Evolutionary conservation across 2,329 filamentous ascomycete species (phyloP), one percentile per base, ranked within the genome.

Genomic region (Beauveria asiatica): DNA sequence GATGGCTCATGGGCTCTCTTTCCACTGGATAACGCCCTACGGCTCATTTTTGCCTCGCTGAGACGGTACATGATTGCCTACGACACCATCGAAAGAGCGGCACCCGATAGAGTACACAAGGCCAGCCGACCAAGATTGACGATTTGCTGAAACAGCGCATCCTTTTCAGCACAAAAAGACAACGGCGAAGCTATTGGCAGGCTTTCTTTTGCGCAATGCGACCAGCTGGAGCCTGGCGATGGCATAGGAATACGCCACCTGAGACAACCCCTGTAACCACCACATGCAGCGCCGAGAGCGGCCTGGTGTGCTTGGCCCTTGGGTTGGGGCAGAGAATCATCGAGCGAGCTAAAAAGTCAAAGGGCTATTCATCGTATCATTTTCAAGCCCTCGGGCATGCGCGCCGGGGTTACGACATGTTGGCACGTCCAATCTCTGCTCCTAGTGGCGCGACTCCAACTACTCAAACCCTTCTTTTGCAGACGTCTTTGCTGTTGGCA

Each of bases 21-120:
- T 45, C 37, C 46, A 8, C 33, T 57, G 46, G n/a, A 58, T 19
- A 51, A 58, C 51, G 56, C 56, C 46, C 48, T 58, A n/a, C 23
- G 45, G 8, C 21, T 44, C 37, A 58, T 51, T 7, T 58, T 58
- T 58, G 27, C 23, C 9, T 23, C 23, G 46, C 25, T 10, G 37
- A 44, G 25, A 11, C 11, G 46, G n/a, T 19, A 21, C 17, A 17
- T n/a, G 3, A n/a, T 5, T 8, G 7, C 17, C 23, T 3, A 21
- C n/a, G 25, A 42, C 46, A 19, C 27, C 16, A 58, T 19, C 6
- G 21, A 37, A 21, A 23, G 23, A 44, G 23, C 46, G 33, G 10
- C 27, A n/a, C 33, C 10, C 13, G 8, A 19, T 21, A 8, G 23
- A n/a, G 44, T 19, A 45, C 21, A 41, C 37, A 33, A 11, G 5